Evolutionary conservation across 768 basidiomycete species (phyloP).

Genomic region (Trametes cinnabarina): DNA sequence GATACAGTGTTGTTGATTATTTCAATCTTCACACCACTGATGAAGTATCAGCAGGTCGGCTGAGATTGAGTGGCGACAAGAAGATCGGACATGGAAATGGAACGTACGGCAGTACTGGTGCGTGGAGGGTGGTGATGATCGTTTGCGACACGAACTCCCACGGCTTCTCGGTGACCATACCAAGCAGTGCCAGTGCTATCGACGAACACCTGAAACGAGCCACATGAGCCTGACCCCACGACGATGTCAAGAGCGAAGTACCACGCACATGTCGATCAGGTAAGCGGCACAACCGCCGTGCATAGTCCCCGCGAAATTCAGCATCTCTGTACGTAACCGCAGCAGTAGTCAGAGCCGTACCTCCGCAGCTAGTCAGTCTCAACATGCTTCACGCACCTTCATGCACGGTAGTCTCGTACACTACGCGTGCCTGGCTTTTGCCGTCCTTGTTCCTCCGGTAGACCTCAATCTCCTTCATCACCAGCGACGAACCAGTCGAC

Average conservation of each 20-base stretch:
- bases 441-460: slow-evolving; percentile 17
- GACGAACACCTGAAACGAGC: slow-evolving; percentile 17
- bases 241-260: too few relatives aligned
- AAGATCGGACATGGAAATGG: too few relatives aligned
- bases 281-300: slow-evolving; percentile 22
- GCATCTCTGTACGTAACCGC: slow-evolving; percentile 13
- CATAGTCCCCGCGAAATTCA: slow-evolving; percentile 12
- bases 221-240: neutral
- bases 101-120: slow-evolving; percentile 14
- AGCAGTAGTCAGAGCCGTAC: neutral
- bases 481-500: slow-evolving; percentile 9
- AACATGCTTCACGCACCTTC: neutral
- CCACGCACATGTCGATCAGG: slow-evolving; percentile 20
- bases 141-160: slow-evolving; percentile 20
- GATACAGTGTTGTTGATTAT: slow-evolving; percentile 16
- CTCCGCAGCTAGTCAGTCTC: too few relatives aligned
- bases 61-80: too few relatives aligned
- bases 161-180: slow-evolving; percentile 3
- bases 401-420: slow-evolving; percentile 12
- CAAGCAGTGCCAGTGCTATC: slow-evolving; percentile 14
- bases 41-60: too few relatives aligned
- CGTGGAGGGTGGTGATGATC: slow-evolving; percentile 20
- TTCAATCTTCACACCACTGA: slow-evolving; percentile 17
- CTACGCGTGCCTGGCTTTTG: slow-evolving; percentile 14
- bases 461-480: slow-evolving; percentile 12